These are phyloP conservation scores for Candida schatavii DNA, from an alignment of 805 yeast genomes.

Conservation along the genomic window DNA sequence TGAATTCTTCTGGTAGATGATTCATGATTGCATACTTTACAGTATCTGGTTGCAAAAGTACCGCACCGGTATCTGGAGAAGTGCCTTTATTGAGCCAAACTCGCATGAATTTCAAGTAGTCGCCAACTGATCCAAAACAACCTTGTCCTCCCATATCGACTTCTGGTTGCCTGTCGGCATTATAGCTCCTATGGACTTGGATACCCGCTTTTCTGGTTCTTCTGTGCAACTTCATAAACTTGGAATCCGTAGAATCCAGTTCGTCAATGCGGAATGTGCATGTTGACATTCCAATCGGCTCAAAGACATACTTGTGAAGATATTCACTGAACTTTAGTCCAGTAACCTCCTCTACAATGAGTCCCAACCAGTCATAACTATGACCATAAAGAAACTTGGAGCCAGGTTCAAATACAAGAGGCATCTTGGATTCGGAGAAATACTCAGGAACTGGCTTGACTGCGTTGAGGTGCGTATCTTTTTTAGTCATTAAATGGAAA, in stretches of 20 bases:
- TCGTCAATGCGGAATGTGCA: constrained; percentile 22
- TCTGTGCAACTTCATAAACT: constrained; percentile 14
- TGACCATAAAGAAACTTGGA: constrained; percentile 36
- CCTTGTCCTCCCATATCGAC: constrained; percentile 47
- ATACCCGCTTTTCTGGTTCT: constrained; percentile 14
- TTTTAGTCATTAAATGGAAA: constrained; percentile 17
- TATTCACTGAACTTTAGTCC: constrained; percentile 32
- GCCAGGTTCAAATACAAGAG: constrained; percentile 37
- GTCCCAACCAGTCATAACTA: constrained; percentile 38
- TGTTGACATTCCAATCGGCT: constrained; percentile 31
- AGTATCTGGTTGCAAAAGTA: constrained; percentile 25
- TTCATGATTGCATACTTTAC: constrained; percentile 30
- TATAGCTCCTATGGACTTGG: constrained; percentile 11
- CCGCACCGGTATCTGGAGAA: constrained; percentile 35
- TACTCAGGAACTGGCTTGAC: constrained; percentile 20
- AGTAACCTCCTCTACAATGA: constrained; percentile 30
- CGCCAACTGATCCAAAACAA: constrained; percentile 33
- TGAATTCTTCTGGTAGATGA: constrained; percentile 26
- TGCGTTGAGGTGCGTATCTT: constrained; percentile 15
- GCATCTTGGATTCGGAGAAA: constrained; percentile 25
- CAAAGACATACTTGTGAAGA: constrained; percentile 28
- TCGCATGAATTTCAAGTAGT: constrained; percentile 37
- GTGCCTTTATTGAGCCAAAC: constrained; percentile 38
- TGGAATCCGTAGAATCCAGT: constrained; percentile 5
- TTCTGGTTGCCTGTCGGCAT: constrained; percentile 18